Base-by-base conservation (phyloP, 148 eudicot genomes). In the Rhododendron griersonianum region DNA sequence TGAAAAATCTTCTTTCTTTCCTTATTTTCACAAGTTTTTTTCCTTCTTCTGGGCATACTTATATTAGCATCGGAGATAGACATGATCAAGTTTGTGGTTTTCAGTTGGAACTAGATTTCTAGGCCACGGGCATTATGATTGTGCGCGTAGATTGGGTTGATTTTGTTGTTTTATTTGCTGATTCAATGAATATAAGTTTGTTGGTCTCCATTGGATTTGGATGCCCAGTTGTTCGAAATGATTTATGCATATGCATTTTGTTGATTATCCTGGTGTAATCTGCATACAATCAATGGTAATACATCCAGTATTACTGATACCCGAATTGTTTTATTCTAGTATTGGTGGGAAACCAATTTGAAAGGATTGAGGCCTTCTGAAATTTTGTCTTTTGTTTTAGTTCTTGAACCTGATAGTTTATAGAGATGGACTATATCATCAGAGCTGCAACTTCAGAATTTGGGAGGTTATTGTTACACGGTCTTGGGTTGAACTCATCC, bases 151-250 rank as follows among this genome's bases (percentile, higher is more conserved):
- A 37, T 74, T 35, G 19, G 16, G 23, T 71, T 33, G 16, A 69
- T 30, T 30, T 71, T 57, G 21, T 57, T 57, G 78, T 74, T 74
- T 74, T 33, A 74, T 74, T 74, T 74, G 45, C 78, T 35, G 21
- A 74, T 74, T 74, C 23, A 15, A 33, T 71, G 39, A 41, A 71
- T 11, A 30, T 35, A 37, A 74, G 3, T 35, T 74, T 35, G 21
- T 33, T 37, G n/a, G 78, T 74, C 23, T 84, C 78, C 41, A 67
- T 61, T 61, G 21, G 74, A 59, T 82, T 67, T 69, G n/a, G 78
- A 69, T 28, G 79, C 23, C 23, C 19, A 50, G 61, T 84, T 47
- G 59, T 69, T 73, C 11, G 2, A 73, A n/a, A 44, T 48, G 28
- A 4, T 59, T 30, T 30, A 10, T 47, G 47, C 63, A 10, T 33